Conservation (phyloP, 148 eudicot genomes). For the Dysphania ambrosioides region DNA sequence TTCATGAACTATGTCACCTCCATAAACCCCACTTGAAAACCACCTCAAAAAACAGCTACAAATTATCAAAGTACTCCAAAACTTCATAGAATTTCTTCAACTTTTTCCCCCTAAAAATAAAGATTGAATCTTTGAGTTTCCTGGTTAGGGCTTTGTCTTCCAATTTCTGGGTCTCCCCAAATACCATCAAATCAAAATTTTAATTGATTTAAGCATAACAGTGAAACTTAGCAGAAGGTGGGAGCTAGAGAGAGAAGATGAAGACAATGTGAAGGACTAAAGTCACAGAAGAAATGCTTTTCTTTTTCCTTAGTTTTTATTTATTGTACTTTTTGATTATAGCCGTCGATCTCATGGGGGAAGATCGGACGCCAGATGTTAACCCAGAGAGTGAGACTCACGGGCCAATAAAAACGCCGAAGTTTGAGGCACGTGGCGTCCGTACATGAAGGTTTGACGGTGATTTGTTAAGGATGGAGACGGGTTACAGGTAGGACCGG, state of each 20-base stretch:
- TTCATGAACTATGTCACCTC: conserved; percentile 86
- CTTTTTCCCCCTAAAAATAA: not conserved
- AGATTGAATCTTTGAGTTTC: not conserved
- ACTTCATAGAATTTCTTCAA: conserved; percentile 18
- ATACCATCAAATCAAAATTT: conserved; percentile 16
- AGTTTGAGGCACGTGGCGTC: conserved; percentile 18
- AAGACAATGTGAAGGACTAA: not conserved
- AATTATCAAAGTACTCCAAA: conserved; percentile 7
- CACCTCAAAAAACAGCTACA: conserved; percentile 7
- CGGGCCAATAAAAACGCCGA: not conserved
- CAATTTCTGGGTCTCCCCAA: conserved; percentile 7
- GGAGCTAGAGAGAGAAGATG: conserved; percentile 7
- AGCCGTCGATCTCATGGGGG: not conserved
- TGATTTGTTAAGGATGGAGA: not conserved
- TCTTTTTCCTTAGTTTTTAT: not conserved
- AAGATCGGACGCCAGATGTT: not conserved
- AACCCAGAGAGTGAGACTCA: not conserved
- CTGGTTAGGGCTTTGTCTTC: not conserved
- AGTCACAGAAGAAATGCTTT: conserved; percentile 12
- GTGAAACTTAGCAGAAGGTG: conserved; percentile 5
- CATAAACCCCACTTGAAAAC: conserved; percentile 36
- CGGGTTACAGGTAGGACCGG: conserved; percentile 3
- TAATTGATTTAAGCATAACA: not conserved
- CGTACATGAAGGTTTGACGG: too few relatives aligned
- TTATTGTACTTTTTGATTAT: not conserved